A percentile compares a stretch with the other conserved stretches of the same genome.
Evolutionary conservation across 169 alveolate species (phyloP).

Genomic region (Plasmodium gaboni): DNA sequence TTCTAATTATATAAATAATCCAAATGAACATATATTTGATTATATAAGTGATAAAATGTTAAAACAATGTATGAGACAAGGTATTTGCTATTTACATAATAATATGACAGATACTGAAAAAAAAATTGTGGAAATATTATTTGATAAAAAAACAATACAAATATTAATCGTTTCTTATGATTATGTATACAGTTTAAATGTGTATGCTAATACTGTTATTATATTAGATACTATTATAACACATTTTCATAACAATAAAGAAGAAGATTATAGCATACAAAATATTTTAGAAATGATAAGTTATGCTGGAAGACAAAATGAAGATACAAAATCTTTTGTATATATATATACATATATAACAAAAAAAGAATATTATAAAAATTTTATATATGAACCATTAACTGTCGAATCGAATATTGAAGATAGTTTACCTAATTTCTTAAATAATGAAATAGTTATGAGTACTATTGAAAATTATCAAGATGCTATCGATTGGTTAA

Average conservation of each 20-base stretch:
- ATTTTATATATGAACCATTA: constrained; percentile 97
- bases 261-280: constrained; percentile 95
- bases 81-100: constrained; percentile 84
- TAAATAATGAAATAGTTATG: constrained; percentile 98
- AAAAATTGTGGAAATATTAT: constrained; percentile 87
- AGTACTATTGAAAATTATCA: constrained; percentile 96
- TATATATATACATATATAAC: constrained; percentile 91
- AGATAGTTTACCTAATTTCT: constrained; percentile 94
- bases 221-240: constrained; percentile 87
- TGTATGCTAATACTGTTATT: constrained; percentile 87
- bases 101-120: constrained; percentile 85
- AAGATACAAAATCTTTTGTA: constrained; percentile 73
- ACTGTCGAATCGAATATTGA: constrained; percentile 98
- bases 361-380: constrained; percentile 96
- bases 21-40: constrained; percentile 1
- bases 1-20: neutral
- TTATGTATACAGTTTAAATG: constrained; percentile 93
- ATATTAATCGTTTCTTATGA: constrained; percentile 92
- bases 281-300: constrained; percentile 96
- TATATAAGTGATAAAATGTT: constrained; percentile 6
- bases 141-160: constrained; percentile 88
- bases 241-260: constrained; percentile 87
- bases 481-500: constrained; percentile 99
- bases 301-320: constrained; percentile 85
- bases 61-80: constrained; percentile 17